Evolutionary conservation across 495 filamentous ascomycete genomes (phyloP).

Genomic region (Physcia stellaris): DNA sequence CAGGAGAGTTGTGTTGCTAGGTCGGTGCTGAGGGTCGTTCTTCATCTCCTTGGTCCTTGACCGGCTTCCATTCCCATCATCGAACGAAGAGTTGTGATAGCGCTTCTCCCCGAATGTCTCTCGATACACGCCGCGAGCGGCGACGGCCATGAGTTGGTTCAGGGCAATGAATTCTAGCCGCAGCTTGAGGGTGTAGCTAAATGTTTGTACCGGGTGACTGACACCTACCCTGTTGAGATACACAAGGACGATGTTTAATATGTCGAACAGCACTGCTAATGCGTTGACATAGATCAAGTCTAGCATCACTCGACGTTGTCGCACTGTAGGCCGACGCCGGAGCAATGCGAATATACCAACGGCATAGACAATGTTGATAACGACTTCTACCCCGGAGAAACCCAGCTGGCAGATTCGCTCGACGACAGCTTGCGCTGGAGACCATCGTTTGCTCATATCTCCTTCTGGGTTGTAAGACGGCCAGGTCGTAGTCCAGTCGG

Average conservation of each 20-base stretch:
- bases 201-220: conserved; percentile 19
- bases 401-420: conserved; percentile 23
- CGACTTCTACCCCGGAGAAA: conserved; percentile 31
- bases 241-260: conserved; percentile 8
- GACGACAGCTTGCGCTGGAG: conserved; percentile 19
- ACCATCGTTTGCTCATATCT: conserved; percentile 16
- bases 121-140: conserved; percentile 7
- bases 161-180: conserved; percentile 27
- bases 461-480: conserved; percentile 24
- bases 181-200: conserved; percentile 24
- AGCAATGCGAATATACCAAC: conserved; percentile 21
- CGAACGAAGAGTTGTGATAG: conserved; percentile 3
- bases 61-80: background rate
- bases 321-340: conserved; percentile 16
- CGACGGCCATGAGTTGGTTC: conserved; percentile 21
- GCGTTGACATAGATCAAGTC: conserved; percentile 32
- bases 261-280: conserved; percentile 26
- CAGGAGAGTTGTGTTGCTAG: background rate
- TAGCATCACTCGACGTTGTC: conserved; percentile 20
- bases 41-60: background rate
- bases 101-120: conserved; percentile 6
- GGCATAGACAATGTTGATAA: conserved; percentile 37
- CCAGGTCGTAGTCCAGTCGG: conserved; percentile 37
- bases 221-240: conserved; percentile 11
- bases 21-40: background rate